Conservation (phyloP, 192 early-diverging fungal species). For the Rhizophagus clarus region DNA sequence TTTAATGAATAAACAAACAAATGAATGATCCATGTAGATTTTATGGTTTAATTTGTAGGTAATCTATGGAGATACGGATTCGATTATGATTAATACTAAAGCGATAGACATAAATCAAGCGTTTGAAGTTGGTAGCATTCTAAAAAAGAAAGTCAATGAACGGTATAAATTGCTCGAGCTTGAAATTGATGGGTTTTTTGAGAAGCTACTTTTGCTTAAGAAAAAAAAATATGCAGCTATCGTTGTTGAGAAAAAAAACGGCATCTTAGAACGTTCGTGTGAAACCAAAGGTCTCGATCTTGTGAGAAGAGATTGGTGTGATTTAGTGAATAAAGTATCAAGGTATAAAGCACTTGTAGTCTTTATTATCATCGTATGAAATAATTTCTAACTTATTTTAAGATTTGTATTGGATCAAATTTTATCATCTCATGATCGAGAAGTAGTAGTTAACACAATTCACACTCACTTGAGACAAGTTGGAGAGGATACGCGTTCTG, state of each 20-base stretch:
- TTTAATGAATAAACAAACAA: not conserved
- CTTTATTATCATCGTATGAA: not conserved
- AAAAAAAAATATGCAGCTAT: slow-evolving; percentile 99
- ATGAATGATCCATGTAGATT: not conserved
- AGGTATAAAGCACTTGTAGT: slow-evolving; percentile 44
- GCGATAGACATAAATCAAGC: slow-evolving; percentile 70
- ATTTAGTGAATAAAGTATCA: slow-evolving; percentile 86
- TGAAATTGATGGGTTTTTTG: slow-evolving; percentile 93
- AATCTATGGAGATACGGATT: slow-evolving; percentile 99
- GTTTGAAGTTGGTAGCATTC: slow-evolving; percentile 75
- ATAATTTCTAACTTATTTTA: slow-evolving; percentile 36
- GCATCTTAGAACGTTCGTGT: slow-evolving; percentile 47
- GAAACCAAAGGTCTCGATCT: slow-evolving; percentile 96
- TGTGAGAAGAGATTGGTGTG: slow-evolving; percentile 98
- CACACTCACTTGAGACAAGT: slow-evolving; percentile 72
- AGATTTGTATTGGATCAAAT: slow-evolving; percentile 71
- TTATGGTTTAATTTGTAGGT: slow-evolving; percentile 52
- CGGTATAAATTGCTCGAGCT: slow-evolving; percentile 94
- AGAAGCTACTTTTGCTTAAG: slow-evolving; percentile 87
- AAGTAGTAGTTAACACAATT: slow-evolving; percentile 76
- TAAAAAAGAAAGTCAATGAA: slow-evolving; percentile 87
- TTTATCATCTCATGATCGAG: slow-evolving; percentile 55
- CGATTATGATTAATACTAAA: slow-evolving; percentile 96
- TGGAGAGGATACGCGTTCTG: slow-evolving; percentile 70
- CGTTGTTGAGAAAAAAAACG: slow-evolving; percentile 62